Base-by-base conservation (phyloP, 805 yeast genomes). In the Schizosaccharomyces lindneri region DNA sequence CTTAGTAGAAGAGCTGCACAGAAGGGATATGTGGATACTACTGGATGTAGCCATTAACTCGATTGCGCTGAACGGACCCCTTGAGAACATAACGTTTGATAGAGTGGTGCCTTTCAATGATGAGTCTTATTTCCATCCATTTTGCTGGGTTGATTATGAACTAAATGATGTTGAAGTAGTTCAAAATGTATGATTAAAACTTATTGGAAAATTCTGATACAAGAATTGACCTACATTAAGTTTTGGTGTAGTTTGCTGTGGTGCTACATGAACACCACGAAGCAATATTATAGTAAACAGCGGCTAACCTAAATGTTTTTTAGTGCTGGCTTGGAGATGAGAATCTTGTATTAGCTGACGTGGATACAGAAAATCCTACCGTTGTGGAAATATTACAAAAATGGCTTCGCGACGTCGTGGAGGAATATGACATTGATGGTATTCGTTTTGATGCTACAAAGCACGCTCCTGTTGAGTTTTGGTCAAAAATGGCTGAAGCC, bases 281-380 rank as follows among this genome's bases (percentile, higher is more conserved):
- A 36, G 15, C 41, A 13, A 6, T 9, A 36, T 15, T 36, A 13
- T 36, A 6, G 15, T 36, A 15, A 36, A 36, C 15, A 36, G 17
- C 5, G 41, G 41, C 41, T 36, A 36, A 36, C 41, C 13, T 9
- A 36, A 32, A 13, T 29, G 9, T 61, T 15, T 43, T 29, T 4
- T 29, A 60, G 27, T 62, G 63, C 48, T 62, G 63, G 63, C 59
- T 48, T 21, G 63, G 59, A 1, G 59, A 59, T 39, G 63, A 48
- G 5, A 43, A 43, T 9, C 11, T 59, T 4, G 55, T 59, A 2
- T 57, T 62, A 6, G 43, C 55, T 1, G 63, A 62, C 27, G 36
- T 62, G 6, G 55, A 62, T 24, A 61, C 29, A 21, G 48, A 41
- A 21, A 43, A 48, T 24, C 32, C 48, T 1, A 36, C 5, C 27